Percentiles rank a stretch among this genome's conserved stretches.
Evolutionary conservation across 345 rosid species (phyloP).

Genomic region (Lepidium didymum): DNA sequence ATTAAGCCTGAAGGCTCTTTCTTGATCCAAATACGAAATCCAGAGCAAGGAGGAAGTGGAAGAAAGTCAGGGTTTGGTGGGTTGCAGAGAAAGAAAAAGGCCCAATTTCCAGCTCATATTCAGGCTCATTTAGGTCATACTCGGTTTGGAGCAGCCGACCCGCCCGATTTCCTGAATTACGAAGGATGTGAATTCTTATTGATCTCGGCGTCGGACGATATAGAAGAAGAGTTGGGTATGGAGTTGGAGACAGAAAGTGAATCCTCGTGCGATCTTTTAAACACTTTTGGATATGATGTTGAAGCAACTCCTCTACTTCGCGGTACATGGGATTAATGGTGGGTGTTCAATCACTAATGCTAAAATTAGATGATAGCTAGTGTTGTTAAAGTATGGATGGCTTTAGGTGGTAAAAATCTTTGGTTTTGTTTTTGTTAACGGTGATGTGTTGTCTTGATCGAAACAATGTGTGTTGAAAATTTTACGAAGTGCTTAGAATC

Average conservation of each 20-base stretch:
- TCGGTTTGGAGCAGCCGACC: conserved; percentile 49
- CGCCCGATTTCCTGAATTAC: conserved; percentile 58
- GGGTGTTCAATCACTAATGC: not conserved
- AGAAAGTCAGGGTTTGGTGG: conserved; percentile 38
- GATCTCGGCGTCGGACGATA: conserved; percentile 60
- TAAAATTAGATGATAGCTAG: not conserved
- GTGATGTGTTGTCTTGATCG: too few species aligned
- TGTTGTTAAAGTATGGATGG: not conserved
- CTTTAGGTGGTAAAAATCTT: not conserved
- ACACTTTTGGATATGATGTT: conserved; percentile 51
- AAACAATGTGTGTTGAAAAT: not conserved
- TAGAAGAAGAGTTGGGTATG: conserved; percentile 58
- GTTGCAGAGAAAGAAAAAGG: conserved; percentile 52
- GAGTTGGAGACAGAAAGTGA: conserved; percentile 40
- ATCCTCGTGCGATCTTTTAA: conserved; percentile 46
- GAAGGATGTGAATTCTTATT: conserved; percentile 76
- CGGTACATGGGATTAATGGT: conserved; percentile 48
- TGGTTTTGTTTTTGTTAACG: not conserved
- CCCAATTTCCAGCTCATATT: conserved; percentile 58
- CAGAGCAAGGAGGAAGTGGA: conserved; percentile 32
- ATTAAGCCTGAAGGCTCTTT: conserved; percentile 62
- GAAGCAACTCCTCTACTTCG: conserved; percentile 40
- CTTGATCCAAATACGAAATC: conserved; percentile 63
- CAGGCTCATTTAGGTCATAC: conserved; percentile 49
- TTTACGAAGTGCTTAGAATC: not conserved